Conservation (phyloP, 2,329 filamentous ascomycete species). For the Aquanectria penicillioides region DNA sequence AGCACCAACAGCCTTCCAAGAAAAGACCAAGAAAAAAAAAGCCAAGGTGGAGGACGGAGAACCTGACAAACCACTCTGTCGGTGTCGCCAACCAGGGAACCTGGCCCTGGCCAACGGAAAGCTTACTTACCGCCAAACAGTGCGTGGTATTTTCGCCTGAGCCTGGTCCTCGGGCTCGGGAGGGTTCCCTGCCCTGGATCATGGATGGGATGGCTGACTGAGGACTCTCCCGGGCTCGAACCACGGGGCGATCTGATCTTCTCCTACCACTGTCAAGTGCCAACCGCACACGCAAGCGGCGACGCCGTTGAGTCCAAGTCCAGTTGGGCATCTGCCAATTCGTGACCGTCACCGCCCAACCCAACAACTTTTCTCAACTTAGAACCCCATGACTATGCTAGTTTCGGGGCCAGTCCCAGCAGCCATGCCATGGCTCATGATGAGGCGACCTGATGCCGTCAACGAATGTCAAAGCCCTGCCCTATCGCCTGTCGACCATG, state of each 20-base stretch:
- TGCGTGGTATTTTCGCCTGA: background rate
- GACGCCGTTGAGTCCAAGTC: conserved; percentile 6
- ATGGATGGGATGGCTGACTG: conserved; percentile 28
- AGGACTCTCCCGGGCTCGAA: conserved; percentile 27
- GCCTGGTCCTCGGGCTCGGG: background rate
- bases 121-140: conserved; percentile 20
- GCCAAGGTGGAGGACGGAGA: conserved; percentile 8
- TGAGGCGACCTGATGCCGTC: conserved; percentile 25
- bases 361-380: too few relatives aligned
- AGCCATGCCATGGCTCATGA: conserved; percentile 11
- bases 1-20: too few relatives aligned
- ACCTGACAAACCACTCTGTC: conserved; percentile 26
- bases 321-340: conserved; percentile 26
- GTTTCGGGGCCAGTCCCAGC: conserved; percentile 1
- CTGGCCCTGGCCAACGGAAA: conserved; percentile 14
- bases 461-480: conserved; percentile 2
- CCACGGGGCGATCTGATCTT: conserved; percentile 33
- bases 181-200: conserved; percentile 18
- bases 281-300: conserved; percentile 32
- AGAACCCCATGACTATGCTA: conserved; percentile 12
- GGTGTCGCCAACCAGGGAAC: conserved; percentile 26
- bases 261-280: conserved; percentile 29
- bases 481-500: conserved; percentile 3
- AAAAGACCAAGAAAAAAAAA: too few relatives aligned
- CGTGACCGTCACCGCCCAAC: conserved; percentile 33